Conservation (phyloP, 768 basidiomycete genomes). For the Pisolithus microcarpus region DNA sequence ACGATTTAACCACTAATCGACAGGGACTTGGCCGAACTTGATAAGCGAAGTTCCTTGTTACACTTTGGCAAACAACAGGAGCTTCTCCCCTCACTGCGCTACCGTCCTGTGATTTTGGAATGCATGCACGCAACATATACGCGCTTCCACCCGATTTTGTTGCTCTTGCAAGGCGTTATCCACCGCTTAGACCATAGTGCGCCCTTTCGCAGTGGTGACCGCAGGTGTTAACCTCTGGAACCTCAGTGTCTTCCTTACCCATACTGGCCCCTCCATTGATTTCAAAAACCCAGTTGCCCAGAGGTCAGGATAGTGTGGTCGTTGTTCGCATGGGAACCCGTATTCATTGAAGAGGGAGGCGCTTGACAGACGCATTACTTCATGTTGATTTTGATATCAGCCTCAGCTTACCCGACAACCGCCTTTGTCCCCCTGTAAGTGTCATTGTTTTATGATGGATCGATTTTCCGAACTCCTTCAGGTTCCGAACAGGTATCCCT, state of each 20-base stretch:
- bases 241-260: constrained; percentile 21
- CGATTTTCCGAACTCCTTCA: constrained; percentile 17
- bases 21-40: constrained; percentile 23
- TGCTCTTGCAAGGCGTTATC: constrained; percentile 48
- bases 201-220: constrained; percentile 9
- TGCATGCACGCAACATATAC: constrained; percentile 35
- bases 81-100: background rate
- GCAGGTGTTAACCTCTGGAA: constrained; percentile 5
- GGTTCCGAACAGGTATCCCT: constrained; percentile 66
- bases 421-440: constrained; percentile 83
- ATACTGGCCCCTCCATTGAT: constrained; percentile 47
- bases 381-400: constrained; percentile 63
- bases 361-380: constrained; percentile 74
- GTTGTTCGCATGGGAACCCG: background rate
- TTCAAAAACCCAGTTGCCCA: constrained; percentile 69
- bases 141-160: constrained; percentile 48
- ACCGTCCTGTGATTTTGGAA: background rate
- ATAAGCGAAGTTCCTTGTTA: background rate
- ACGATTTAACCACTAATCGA: constrained; percentile 39
- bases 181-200: constrained; percentile 49
- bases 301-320: constrained; percentile 36
- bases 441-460: background rate
- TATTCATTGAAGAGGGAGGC: constrained; percentile 35
- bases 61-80: background rate
- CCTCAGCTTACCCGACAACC: constrained; percentile 55